These are phyloP conservation scores for Arabidopsis lyrata DNA, from an alignment of 441 rosid species.

Conservation along the genomic window DNA sequence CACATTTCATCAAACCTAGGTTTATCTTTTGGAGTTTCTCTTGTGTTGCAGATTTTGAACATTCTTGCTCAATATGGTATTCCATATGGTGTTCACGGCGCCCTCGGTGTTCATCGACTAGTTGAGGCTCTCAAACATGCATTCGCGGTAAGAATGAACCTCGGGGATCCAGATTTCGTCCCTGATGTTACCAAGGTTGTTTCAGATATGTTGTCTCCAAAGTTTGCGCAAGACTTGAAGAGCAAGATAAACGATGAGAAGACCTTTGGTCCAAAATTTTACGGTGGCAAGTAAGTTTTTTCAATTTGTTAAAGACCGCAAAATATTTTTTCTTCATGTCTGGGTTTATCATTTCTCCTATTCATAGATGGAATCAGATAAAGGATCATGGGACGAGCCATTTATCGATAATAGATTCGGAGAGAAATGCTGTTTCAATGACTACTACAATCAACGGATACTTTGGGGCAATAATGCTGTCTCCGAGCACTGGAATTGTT, in stretches of 20 bases:
- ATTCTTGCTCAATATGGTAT: conserved; percentile 58
- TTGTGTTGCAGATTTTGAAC: conserved; percentile 56
- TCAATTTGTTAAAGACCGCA: not conserved
- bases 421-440: conserved; percentile 63
- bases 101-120: conserved; percentile 60
- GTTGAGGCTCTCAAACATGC: conserved; percentile 63
- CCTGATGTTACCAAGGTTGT: conserved; percentile 45
- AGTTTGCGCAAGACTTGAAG: conserved; percentile 53
- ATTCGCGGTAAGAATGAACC: conserved; percentile 66
- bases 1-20: not conserved
- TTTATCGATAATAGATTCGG: conserved; percentile 55
- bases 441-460: conserved; percentile 58
- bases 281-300: conserved; percentile 57
- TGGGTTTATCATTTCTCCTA: not conserved
- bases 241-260: conserved; percentile 51
- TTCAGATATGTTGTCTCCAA: conserved; percentile 60
- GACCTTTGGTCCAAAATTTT: conserved; percentile 56
- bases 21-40: conserved; percentile 24
- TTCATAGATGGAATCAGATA: conserved; percentile 59
- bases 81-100: conserved; percentile 50
- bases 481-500: conserved; percentile 61
- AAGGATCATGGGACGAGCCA: conserved; percentile 72
- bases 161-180: conserved; percentile 68
- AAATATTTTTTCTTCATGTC: not conserved
- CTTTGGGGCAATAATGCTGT: conserved; percentile 59